A percentile compares a stretch with the other conserved stretches of the same genome.
Evolutionary conservation across 1,284 basidiomycete genomes (phyloP).

Genomic region (Salmacisia buchloeana): DNA sequence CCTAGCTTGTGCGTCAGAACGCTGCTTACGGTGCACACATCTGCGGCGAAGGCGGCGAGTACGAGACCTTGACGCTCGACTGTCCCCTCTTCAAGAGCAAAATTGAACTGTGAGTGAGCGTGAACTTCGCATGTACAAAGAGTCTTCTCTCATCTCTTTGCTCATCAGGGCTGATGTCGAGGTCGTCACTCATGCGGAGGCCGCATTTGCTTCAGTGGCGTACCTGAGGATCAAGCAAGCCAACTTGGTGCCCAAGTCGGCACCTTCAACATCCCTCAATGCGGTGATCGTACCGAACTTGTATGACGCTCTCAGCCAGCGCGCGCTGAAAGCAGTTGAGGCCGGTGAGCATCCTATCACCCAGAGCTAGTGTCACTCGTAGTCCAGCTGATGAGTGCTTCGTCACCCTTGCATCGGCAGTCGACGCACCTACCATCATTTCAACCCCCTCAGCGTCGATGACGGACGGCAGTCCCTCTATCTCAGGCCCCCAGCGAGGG

Average conservation of each 20-base stretch:
- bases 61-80: conserved; percentile 87
- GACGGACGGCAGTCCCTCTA: too few species aligned
- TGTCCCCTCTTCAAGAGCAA: conserved; percentile 78
- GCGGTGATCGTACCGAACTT: conserved; percentile 16
- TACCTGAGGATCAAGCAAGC: conserved; percentile 37
- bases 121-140: neutral
- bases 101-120: conserved; percentile 63
- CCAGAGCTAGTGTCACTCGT: too few species aligned
- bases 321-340: conserved; percentile 22
- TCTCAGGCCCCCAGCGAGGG: neutral
- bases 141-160: conserved; percentile 8
- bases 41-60: conserved; percentile 97
- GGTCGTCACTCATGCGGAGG: conserved; percentile 40
- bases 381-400: too few species aligned
- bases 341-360: too few species aligned
- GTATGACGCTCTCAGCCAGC: conserved; percentile 24
- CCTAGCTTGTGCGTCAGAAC: conserved; percentile 57
- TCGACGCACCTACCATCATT: too few species aligned
- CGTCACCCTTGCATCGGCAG: neutral
- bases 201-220: conserved; percentile 39
- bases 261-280: conserved; percentile 2
- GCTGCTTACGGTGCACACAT: conserved; percentile 80
- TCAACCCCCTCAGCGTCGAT: too few species aligned
- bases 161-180: conserved; percentile 20
- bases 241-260: conserved; percentile 26